Percentiles rank a stretch among this genome's conserved stretches.
These are phyloP conservation scores for Globisporangium okanoganense DNA, from an alignment of 352 stramenopile species.

Conservation along the genomic window DNA sequence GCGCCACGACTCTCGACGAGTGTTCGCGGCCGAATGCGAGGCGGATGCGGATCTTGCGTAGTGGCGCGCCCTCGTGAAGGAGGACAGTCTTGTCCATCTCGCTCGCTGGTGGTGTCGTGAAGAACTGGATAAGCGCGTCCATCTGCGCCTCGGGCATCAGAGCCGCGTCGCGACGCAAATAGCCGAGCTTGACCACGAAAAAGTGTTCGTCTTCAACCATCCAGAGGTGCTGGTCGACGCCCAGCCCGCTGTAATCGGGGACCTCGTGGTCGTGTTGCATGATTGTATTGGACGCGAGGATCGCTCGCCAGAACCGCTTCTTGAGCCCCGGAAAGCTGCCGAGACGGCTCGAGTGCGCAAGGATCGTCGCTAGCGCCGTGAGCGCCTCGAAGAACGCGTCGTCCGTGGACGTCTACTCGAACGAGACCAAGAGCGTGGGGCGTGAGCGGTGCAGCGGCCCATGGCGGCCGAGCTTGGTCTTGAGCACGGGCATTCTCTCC, in stretches of 20 bases:
- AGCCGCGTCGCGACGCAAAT: not conserved
- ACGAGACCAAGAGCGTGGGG: too few species aligned
- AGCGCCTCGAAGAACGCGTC: not conserved
- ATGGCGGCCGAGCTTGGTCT: too few species aligned
- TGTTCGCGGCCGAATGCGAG: too few species aligned
- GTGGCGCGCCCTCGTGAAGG: not conserved
- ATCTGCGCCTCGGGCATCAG: too few species aligned
- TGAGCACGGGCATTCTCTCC: too few species aligned
- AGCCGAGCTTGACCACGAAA: not conserved
- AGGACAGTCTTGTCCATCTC: not conserved
- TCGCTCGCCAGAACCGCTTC: not conserved
- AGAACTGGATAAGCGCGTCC: not conserved
- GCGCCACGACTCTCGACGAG: not conserved
- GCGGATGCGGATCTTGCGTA: too few species aligned
- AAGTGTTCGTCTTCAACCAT: not conserved
- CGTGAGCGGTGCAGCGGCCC: too few species aligned
- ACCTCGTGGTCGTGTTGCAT: not conserved
- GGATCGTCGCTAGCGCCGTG: not conserved
- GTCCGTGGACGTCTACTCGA: too few species aligned
- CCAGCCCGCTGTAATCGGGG: not conserved
- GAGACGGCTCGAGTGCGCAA: not conserved
- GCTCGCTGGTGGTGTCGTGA: not conserved
- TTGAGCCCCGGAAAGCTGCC: not conserved
- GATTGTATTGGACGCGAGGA: not conserved
- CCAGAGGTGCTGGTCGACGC: not conserved